Base-by-base conservation (phyloP, 2,329 filamentous ascomycete species). In the Ascochyta clinopodiicola region DNA sequence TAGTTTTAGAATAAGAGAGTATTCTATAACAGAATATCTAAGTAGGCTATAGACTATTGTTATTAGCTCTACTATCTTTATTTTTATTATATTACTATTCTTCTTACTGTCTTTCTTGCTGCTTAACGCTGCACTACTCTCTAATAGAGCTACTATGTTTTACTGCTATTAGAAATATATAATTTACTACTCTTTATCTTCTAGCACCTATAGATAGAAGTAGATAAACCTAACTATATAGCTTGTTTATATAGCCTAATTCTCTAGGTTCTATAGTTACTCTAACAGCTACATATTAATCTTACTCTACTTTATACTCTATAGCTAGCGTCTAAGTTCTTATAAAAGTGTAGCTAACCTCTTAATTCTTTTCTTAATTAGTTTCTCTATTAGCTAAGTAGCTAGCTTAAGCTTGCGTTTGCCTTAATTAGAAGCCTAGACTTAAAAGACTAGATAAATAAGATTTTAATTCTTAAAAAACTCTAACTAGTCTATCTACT, bases 81-180 rank as follows among this genome's bases (percentile, higher is more conserved):
- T n/a, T n/a, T n/a, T n/a, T n/a, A n/a, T n/a, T n/a, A n/a, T n/a
- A n/a, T n/a, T n/a, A n/a, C n/a, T n/a, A n/a, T n/a, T n/a, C n/a
- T n/a, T n/a, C n/a, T n/a, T n/a, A n/a, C 48, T 45, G 37, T 56
- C 29, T 19, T 56, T 19, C 13, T 40, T 29, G 15, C 45, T 44
- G 24, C 34, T 45, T 46, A 17, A 44, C 43, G 29, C 31, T 7
- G 19, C 17, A 17, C 29, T 42, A 43, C 46, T 56, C 15, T 45
- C 36, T 19, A 9, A 19, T 17, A 1, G 1, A 17, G 36, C 36
- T 2, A 8, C 19, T 22, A 6, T 12, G 21, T 25, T 6, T 1
- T 4, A 1, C 31, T 6, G 12, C 31, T 34, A 4, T 34, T 34
- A 15, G 12, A 29, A 29, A 6, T 6, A 3, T 1, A 34, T 34